These are phyloP conservation scores for Boletellus deceptivus DNA, from an alignment of 1,284 basidiomycete genomes.

Conservation along the genomic window DNA sequence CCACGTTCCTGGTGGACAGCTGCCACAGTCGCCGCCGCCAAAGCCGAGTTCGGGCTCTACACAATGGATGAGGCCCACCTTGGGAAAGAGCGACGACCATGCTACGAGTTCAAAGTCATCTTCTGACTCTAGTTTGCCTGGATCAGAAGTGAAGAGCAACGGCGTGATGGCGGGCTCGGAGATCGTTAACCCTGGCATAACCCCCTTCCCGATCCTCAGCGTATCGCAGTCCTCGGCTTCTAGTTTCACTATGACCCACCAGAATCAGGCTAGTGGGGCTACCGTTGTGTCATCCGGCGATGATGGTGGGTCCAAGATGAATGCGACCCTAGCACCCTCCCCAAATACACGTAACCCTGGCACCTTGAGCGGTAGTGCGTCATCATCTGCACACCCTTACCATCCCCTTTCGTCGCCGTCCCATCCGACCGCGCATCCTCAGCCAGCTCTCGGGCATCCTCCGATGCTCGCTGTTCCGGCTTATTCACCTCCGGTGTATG, in stretches of 20 bases:
- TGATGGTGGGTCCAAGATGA: constrained; percentile 9
- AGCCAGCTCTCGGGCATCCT: constrained; percentile 8
- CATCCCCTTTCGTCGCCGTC: constrained; percentile 16
- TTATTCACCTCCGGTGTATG: constrained; percentile 23
- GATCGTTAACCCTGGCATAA: background rate
- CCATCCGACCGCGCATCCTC: constrained; percentile 8
- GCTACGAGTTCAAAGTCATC: background rate
- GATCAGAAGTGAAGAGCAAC: background rate
- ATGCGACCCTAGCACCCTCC: background rate
- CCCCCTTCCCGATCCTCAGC: constrained; percentile 29
- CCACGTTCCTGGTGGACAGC: background rate
- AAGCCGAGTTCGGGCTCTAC: constrained; percentile 4
- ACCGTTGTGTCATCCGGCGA: background rate
- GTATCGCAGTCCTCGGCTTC: constrained; percentile 5
- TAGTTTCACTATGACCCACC: background rate
- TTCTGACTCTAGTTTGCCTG: background rate
- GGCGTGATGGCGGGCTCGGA: background rate
- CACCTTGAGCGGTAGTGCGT: constrained; percentile 2
- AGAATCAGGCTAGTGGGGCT: background rate
- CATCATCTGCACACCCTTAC: constrained; percentile 1
- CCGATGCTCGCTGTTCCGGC: constrained; percentile 16
- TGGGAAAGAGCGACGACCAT: constrained; percentile 3
- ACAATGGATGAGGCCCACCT: constrained; percentile 3
- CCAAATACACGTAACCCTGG: constrained; percentile 6
- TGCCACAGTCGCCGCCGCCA: constrained; percentile 6